A percentile compares a stretch with the other conserved stretches of the same genome.
phyloP scores from a whole-genome alignment of 176 grass and related monocot species.

The Paspalum notatum region DNA sequence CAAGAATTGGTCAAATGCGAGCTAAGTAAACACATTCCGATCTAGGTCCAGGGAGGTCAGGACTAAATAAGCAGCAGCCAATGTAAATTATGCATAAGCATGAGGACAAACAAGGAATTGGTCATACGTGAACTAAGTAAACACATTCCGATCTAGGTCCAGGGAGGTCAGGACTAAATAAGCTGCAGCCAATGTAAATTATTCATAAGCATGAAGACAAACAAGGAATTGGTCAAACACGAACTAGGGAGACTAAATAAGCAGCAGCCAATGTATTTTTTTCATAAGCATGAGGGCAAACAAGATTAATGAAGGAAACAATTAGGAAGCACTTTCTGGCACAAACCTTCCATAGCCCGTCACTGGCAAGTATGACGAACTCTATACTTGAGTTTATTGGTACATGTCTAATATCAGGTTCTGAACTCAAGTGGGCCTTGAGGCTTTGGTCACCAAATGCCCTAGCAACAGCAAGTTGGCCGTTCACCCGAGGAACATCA shows the following conservation, averaged over 20 bases:
- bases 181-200: background rate
- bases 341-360: conserved; percentile 98
- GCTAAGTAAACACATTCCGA: background rate
- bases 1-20: background rate
- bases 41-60: background rate
- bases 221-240: background rate
- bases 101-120: background rate
- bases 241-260: background rate
- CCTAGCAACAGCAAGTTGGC: conserved; percentile 97
- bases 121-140: background rate
- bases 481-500: conserved; percentile 97
- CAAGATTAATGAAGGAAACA: background rate
- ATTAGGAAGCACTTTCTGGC: background rate
- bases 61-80: background rate
- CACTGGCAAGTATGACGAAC: conserved; percentile 96
- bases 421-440: conserved; percentile 94
- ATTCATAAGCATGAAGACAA: conserved; percentile 2
- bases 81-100: background rate
- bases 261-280: background rate
- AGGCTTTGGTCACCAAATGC: conserved; percentile 98
- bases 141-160: background rate
- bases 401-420: conserved; percentile 86
- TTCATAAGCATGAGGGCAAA: conserved; percentile 1
- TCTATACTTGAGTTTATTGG: conserved; percentile 77
- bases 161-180: background rate